Evolutionary conservation across 768 basidiomycete species (phyloP), one percentile per base, ranked within the genome.

Genomic region (Fomitopsis serialis): DNA sequence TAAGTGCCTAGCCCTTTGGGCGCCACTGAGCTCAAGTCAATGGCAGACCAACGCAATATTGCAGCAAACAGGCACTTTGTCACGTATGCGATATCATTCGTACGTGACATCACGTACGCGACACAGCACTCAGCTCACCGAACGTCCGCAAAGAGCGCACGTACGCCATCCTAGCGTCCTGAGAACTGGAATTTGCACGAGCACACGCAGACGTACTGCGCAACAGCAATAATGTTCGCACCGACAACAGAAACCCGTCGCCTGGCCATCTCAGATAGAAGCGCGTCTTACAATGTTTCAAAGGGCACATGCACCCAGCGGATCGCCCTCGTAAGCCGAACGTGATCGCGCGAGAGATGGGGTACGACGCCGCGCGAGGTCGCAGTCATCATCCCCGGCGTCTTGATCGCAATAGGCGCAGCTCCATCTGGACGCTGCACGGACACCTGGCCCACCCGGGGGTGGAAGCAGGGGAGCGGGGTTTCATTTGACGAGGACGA

Each of bases 351-450:
- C 7, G 87, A 84, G 5, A 92, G 70, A 66, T 92, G 90, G 0
- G 85, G 85, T 0, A 92, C 73, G 24, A 85, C 73, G 0, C 90
- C 90, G 13, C 90, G 81, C 42, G 85, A 85, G 3, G 89, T 89
- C 3, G 76, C 66, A 0, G 82, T 74, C 23, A 89, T 63, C 43
- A 87, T 54, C 2, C 75, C 78, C 0, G 90, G 90, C 0, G 89
- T 91, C 29, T 68, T 61, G 13, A 53, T 36, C 21, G 12, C 36
- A 15, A 53, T 8, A 17, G 40, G 42, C 2, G 44, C 9, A 29
- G 29, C 10, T n/a, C 35, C 52, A 42, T 46, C 45, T 11, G 19
- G 35, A 13, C 45, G 45, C 6, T 46, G 21, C 11, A 53, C 21
- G 3, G 35, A 13, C 2, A 53, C 34, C 19, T 25, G 29, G 17